phyloP scores from a whole-genome alignment of 2,329 filamentous ascomycete species.

The Phoma sp. region DNA sequence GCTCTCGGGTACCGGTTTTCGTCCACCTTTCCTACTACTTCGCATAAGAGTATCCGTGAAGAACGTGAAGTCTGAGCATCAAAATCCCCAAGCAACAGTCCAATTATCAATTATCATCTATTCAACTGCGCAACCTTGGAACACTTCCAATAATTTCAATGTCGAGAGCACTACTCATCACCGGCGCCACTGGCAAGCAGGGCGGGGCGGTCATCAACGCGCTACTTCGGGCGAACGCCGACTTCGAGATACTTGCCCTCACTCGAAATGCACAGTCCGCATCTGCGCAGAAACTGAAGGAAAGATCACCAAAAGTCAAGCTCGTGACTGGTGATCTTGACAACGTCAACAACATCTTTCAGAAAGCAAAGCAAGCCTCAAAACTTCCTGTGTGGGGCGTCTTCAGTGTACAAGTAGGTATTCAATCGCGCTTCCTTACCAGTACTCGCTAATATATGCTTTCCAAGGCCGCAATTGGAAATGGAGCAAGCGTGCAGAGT shows the following conservation, averaged over 20 bases:
- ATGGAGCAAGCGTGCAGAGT: conserved; percentile 15
- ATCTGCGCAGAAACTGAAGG: conserved; percentile 57
- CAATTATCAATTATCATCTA: background rate
- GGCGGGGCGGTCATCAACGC: conserved; percentile 52
- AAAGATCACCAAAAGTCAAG: conserved; percentile 57
- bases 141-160: background rate
- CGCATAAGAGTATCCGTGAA: too few relatives aligned
- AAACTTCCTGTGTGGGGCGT: conserved; percentile 41
- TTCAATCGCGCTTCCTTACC: background rate
- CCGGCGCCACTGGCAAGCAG: conserved; percentile 56
- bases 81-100: background rate
- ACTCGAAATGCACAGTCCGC: conserved; percentile 61
- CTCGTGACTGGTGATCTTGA: conserved; percentile 64
- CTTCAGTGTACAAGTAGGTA: conserved; percentile 39
- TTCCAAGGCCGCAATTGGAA: conserved; percentile 13
- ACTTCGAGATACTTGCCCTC: conserved; percentile 63
- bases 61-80: too few relatives aligned
- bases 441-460: background rate
- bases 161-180: conserved; percentile 44
- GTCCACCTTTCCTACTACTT: too few relatives aligned
- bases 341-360: conserved; percentile 59
- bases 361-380: conserved; percentile 48
- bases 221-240: conserved; percentile 43
- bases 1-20: too few relatives aligned
- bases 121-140: background rate